Evolutionary conservation across 768 basidiomycete species (phyloP).

Genomic region (Cystobasidium tubakii): DNA sequence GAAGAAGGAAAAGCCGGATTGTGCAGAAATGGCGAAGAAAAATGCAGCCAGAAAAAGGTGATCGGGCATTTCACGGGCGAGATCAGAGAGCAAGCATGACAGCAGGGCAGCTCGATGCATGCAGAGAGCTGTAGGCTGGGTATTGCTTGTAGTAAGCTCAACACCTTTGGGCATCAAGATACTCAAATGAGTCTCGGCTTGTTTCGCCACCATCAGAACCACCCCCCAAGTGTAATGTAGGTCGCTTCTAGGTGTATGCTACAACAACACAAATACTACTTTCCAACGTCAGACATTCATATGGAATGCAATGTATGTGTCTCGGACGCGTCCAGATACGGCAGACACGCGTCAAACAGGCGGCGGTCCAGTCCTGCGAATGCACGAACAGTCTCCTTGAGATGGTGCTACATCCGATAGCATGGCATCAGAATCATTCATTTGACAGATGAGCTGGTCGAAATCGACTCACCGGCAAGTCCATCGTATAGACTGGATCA

Average conservation of each 20-base stretch:
- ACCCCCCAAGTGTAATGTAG: too few relatives aligned
- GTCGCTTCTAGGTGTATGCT: too few relatives aligned
- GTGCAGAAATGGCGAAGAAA: neutral
- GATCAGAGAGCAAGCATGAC: too few relatives aligned
- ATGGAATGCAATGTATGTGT: slow-evolving; percentile 30
- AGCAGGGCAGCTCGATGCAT: too few relatives aligned
- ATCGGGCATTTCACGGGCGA: neutral
- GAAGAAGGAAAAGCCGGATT: neutral
- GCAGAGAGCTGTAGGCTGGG: too few relatives aligned
- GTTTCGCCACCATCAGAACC: too few relatives aligned
- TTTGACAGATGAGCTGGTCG: neutral
- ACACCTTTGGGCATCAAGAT: too few relatives aligned
- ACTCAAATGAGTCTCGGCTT: too few relatives aligned
- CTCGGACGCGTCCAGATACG: slow-evolving; percentile 1
- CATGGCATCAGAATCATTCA: neutral
- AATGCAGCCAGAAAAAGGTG: too few relatives aligned
- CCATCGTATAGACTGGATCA: slow-evolving; percentile 30
- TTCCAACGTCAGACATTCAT: neutral
- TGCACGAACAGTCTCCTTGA: neutral
- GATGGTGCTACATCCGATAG: neutral
- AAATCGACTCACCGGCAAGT: slow-evolving; percentile 5
- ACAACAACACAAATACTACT: neutral
- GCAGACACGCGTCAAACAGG: slow-evolving; percentile 17
- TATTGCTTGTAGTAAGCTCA: too few relatives aligned
- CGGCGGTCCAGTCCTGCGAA: slow-evolving; percentile 8